Evolutionary conservation across 164 flowering plant genomes (phyloP).

Genomic region (Litsea cubeba): DNA sequence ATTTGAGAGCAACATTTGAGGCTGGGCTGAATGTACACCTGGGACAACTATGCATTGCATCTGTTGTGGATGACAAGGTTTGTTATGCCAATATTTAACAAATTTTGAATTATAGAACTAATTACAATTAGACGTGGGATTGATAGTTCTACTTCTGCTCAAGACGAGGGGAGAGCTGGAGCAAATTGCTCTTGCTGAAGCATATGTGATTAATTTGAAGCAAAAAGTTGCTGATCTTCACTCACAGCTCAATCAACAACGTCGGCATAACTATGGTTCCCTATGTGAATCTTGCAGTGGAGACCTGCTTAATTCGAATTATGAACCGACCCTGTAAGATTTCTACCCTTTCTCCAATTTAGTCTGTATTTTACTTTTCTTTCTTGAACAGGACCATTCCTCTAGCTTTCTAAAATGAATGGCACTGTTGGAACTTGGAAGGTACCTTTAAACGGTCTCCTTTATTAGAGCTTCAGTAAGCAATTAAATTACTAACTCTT

Average conservation of each 20-base stretch:
- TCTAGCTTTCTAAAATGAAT: not conserved
- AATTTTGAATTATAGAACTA: conserved; percentile 1
- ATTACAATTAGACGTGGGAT: conserved; percentile 1
- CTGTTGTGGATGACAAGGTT: conserved; percentile 61
- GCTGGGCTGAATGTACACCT: conserved; percentile 44
- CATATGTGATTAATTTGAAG: conserved; percentile 55
- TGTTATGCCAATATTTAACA: conserved; percentile 13
- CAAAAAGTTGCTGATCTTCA: conserved; percentile 66
- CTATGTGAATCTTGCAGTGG: conserved; percentile 25
- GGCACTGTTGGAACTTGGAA: not conserved
- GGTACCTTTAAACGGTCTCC: not conserved
- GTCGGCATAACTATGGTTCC: conserved; percentile 26
- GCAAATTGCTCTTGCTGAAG: conserved; percentile 62
- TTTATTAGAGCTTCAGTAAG: not conserved
- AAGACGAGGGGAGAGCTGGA: conserved; percentile 66
- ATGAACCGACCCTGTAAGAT: conserved; percentile 37
- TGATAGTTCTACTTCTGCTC: conserved; percentile 18
- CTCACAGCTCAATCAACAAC: conserved; percentile 47
- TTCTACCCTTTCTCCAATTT: not conserved
- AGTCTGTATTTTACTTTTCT: too few species aligned
- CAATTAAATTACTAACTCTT: not conserved
- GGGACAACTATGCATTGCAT: conserved; percentile 26
- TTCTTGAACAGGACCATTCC: not conserved
- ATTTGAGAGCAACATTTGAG: conserved; percentile 59
- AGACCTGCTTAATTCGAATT: conserved; percentile 21